Conservation (phyloP, 2,329 filamentous ascomycete species). For the Hypocreales sp. region DNA sequence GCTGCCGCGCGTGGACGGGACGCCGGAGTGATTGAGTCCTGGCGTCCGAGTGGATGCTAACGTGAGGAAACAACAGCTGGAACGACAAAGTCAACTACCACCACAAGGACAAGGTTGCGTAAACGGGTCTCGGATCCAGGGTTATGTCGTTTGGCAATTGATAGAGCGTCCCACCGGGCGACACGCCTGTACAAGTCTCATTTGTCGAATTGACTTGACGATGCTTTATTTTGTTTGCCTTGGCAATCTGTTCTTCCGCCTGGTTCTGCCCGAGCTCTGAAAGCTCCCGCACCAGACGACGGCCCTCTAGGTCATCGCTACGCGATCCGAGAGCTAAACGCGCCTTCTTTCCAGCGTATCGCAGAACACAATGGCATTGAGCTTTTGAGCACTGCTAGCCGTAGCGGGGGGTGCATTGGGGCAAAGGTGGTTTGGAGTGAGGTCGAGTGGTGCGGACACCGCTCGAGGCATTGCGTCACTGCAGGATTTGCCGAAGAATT, state of each 20-base stretch:
- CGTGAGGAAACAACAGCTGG: conserved; percentile 52
- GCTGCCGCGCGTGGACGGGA: background rate
- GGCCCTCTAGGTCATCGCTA: too few relatives aligned
- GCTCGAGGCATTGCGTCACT: background rate
- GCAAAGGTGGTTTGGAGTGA: too few relatives aligned
- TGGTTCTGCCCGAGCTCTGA: too few relatives aligned
- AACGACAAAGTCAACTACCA: conserved; percentile 93
- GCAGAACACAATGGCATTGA: too few relatives aligned
- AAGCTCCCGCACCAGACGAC: too few relatives aligned
- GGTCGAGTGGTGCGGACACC: too few relatives aligned
- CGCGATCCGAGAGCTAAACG: too few relatives aligned
- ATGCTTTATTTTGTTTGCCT: background rate
- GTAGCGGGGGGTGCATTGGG: too few relatives aligned
- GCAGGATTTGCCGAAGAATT: conserved; percentile 3
- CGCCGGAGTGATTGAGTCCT: background rate
- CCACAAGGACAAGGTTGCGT: conserved; percentile 65
- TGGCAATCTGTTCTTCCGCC: too few relatives aligned
- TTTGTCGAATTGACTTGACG: conserved; percentile 15
- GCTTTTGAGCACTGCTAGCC: too few relatives aligned
- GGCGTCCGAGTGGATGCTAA: too few relatives aligned
- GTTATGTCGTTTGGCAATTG: conserved; percentile 9
- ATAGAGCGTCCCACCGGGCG: conserved; percentile 13
- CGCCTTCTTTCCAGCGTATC: too few relatives aligned
- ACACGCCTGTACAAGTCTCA: conserved; percentile 15
- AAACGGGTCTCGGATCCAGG: conserved; percentile 12